Evolutionary conservation across 768 basidiomycete species (phyloP), one percentile per base, ranked within the genome.

Genomic region (Serendipita sp.): DNA sequence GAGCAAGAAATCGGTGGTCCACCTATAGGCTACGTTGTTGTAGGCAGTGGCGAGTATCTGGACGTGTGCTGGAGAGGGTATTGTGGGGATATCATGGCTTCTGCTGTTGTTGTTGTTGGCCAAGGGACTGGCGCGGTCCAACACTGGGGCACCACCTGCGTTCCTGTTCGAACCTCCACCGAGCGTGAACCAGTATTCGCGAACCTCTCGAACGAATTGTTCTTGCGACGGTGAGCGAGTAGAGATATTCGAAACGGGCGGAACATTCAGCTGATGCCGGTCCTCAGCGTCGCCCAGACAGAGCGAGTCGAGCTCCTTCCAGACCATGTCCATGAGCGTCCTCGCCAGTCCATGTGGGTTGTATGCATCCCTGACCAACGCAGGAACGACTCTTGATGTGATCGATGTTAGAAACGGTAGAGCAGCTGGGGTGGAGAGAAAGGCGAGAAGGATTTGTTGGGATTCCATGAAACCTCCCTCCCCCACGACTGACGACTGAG

Each of bases 1-100:
- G 24, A 58, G 31, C 22, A 58, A n/a, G 30, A 58, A 58, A 33
- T 58, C 53, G 24, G 53, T 58, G 53, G 31, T 31, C 53, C 53
- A 58, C 22, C 22, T 34, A 22, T 28, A 33, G 9, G 31, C 53
- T 22, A 58, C 53, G 22, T 22, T n/a, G 30, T 58, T 58, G 53
- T 58, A 58, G 9, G 53, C 53, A 33, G 53, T 58, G n/a, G 53
- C 22, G 24, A 58, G 53, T n/a, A 58, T 9, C 9, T 48, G 53
- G 28, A 33, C 53, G 24, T 24, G 20, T 9, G n/a, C 9, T 9
- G 1, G 30, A 58, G 53, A 58, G 22, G 53, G 53, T 38, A 38
- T 38, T 38, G 34, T 14, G 14, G 34, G 34, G 34, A 5, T 38
- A 5, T 14, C 34, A 38, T 38, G 34, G 34, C 34, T 38, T 38